phyloP scores from a whole-genome alignment of 164 flowering plant genomes.

The Annona cherimola region DNA sequence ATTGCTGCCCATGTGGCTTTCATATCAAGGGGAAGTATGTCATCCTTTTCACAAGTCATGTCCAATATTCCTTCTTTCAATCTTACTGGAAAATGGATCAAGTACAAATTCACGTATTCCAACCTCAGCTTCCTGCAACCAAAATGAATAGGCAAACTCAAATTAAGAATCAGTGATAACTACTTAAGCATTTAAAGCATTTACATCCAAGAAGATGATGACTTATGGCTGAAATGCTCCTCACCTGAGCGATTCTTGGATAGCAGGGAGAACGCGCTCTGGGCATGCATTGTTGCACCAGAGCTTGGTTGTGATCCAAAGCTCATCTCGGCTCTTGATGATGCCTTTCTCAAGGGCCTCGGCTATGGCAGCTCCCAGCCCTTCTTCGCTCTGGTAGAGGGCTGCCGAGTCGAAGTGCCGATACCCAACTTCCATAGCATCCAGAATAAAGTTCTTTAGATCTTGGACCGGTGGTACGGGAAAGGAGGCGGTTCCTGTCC shows the following conservation, averaged over 20 bases:
- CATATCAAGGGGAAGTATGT: slow-evolving; percentile 21
- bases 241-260: slow-evolving; percentile 28
- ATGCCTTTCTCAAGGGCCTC: slow-evolving; percentile 28
- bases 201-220: background rate
- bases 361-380: slow-evolving; percentile 30
- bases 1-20: slow-evolving; percentile 24
- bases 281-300: slow-evolving; percentile 26
- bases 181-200: no score
- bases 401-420: slow-evolving; percentile 36
- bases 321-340: slow-evolving; percentile 25
- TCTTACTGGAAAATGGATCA: slow-evolving; percentile 6
- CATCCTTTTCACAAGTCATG: slow-evolving; percentile 11
- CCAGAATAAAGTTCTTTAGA: slow-evolving; percentile 6
- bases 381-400: slow-evolving; percentile 22
- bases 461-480: background rate
- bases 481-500: slow-evolving; percentile 11
- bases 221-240: background rate
- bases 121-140: slow-evolving; percentile 10
- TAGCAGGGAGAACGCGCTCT: slow-evolving; percentile 31
- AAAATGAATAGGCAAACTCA: background rate
- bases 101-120: slow-evolving; percentile 15
- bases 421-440: slow-evolving; percentile 30
- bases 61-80: background rate
- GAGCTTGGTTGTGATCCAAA: slow-evolving; percentile 41
- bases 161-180: background rate